Evolutionary conservation across 768 basidiomycete species (phyloP), one percentile per base, ranked within the genome.

Genomic region (Termitomyces sp.): DNA sequence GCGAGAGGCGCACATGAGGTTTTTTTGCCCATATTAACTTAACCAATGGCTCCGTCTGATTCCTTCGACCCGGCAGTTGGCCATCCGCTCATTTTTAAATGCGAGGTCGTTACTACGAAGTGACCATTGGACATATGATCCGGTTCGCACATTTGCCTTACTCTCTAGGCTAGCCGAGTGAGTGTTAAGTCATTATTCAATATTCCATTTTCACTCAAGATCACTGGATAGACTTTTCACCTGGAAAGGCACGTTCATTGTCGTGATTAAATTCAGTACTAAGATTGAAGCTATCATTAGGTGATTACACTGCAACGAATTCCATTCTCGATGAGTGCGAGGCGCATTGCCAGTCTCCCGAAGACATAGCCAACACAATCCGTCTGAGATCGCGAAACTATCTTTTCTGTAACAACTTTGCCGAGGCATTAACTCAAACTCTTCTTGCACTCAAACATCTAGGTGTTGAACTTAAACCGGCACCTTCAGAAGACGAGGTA

Each of bases 1-100:
- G 79, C 82, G 8, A 79, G 87, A 52, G 89, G 89, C 24, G 89
- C 89, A 36, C 88, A 89, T 65, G 89, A 91, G 76, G 87, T 88
- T 66, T 48, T n/a, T 63, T 57, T 18, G 10, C 34, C 24, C 51
- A 24, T 33, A n/a, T 14, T 9, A 30, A 36, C 18, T 9, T 30
- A 5, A 30, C n/a, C 9, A 5, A 10, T 16, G 16, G 20, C 5
- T 40, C 56, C 6, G 24, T 27, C 26, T 30, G 6, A 57, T 22
- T 33, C 33, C 37, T 43, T 33, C 18, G 22, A 39, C 26, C 3
- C 37, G 46, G 3, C 58, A 89, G 87, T 74, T 87, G 39, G 85
- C 87, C 4, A 76, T 84, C 33, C 81, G 82, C 53, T 84, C 86
- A 0, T 85, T 87, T 63, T 66, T 78, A 43, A 87, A 81, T 59